These are phyloP conservation scores for Carallia brachiata DNA, from an alignment of 345 rosid genomes.

Conservation along the genomic window DNA sequence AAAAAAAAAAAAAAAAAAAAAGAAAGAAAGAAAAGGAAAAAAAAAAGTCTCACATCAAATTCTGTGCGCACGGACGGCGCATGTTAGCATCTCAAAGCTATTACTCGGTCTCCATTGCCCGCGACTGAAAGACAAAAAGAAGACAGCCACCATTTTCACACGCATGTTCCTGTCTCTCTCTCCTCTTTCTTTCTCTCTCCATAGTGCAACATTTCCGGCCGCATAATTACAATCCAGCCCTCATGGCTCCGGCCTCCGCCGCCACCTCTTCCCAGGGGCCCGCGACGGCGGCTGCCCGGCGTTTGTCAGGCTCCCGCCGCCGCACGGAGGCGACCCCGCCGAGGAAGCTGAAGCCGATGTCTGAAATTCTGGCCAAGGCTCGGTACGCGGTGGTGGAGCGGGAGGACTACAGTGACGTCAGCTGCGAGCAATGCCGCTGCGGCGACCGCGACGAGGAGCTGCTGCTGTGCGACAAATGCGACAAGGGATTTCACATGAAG, in stretches of 20 bases:
- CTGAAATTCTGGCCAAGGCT: conserved; percentile 56
- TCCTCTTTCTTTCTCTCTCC: background rate
- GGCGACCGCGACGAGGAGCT: conserved; percentile 74
- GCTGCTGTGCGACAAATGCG: conserved; percentile 81
- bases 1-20: no score
- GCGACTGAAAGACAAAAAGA: conserved; percentile 8
- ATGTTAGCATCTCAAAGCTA: conserved; percentile 18
- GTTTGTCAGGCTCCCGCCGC: conserved; percentile 36
- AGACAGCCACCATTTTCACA: background rate
- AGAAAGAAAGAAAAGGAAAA: no score
- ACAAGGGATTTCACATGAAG: conserved; percentile 84
- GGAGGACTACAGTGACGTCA: conserved; percentile 44
- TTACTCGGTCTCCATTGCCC: conserved; percentile 5
- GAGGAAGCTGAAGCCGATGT: conserved; percentile 51
- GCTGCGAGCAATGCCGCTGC: conserved; percentile 68
- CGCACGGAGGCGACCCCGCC: conserved; percentile 55
- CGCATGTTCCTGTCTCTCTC: background rate
- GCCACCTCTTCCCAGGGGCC: conserved; percentile 19
- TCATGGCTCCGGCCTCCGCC: conserved; percentile 42
- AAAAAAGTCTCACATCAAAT: conserved; percentile 27
- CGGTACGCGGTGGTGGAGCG: conserved; percentile 38
- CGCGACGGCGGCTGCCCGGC: conserved; percentile 35
- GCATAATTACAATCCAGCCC: no score
- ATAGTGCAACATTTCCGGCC: background rate
- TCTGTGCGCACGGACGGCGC: conserved; percentile 41